Evolutionary conservation across 805 yeast genomes (phyloP).

Genomic region (Candida jianshihensis): DNA sequence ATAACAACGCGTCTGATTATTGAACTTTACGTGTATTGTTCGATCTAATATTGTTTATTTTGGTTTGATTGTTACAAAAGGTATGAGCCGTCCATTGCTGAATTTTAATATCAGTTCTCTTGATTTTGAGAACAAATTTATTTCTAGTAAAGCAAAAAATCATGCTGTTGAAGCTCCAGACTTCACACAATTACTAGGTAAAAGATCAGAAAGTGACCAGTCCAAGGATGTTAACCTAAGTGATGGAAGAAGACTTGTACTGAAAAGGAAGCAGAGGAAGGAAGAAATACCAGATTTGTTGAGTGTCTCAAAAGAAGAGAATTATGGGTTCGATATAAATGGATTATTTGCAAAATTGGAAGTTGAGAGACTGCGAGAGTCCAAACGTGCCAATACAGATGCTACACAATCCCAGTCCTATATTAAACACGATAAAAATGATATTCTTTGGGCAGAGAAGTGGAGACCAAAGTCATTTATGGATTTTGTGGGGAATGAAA

Average conservation of each 20-base stretch:
- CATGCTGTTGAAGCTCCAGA: too few species aligned
- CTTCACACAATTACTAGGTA: not conserved
- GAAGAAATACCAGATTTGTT: not conserved
- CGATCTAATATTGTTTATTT: not conserved
- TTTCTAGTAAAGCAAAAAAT: too few species aligned
- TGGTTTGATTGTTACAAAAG: not conserved
- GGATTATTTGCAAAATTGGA: constrained; percentile 28
- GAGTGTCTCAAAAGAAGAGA: constrained; percentile 11
- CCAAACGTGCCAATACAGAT: not conserved
- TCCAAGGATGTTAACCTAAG: not conserved
- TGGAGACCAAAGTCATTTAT: constrained; percentile 60
- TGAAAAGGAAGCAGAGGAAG: not conserved
- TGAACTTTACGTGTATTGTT: not conserved
- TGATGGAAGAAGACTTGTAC: not conserved
- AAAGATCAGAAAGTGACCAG: not conserved
- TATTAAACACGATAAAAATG: constrained; percentile 1
- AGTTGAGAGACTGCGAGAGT: constrained; percentile 14
- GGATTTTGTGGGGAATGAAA: constrained; percentile 65
- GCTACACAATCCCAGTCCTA: not conserved
- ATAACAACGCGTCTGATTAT: too few species aligned
- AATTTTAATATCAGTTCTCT: constrained; percentile 15
- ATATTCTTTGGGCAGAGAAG: constrained; percentile 49
- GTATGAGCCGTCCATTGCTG: constrained; percentile 16
- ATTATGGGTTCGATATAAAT: constrained; percentile 33
- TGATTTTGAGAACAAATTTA: constrained; percentile 15